A percentile compares a stretch with the other conserved stretches of the same genome.
Evolutionary conservation across 208 protist genomes (phyloP).

Genomic region (Trypanosomatidae sp.): DNA sequence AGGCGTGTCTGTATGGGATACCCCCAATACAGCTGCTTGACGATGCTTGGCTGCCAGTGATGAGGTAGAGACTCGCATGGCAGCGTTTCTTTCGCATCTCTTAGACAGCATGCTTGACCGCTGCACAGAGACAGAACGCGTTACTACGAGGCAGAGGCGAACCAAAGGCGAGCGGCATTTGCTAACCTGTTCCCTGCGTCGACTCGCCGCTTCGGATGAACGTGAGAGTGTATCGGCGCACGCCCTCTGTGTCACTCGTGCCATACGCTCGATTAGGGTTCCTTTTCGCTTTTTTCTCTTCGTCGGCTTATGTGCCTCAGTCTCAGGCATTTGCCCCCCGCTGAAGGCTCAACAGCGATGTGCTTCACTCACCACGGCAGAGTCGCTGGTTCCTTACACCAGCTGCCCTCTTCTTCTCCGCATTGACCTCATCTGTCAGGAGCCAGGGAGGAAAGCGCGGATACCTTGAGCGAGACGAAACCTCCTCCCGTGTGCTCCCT

Average conservation of each 20-base stretch:
- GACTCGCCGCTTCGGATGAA: not conserved
- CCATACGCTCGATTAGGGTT: not conserved
- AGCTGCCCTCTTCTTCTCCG: not conserved
- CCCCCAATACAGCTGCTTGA: not conserved
- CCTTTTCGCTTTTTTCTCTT: not conserved
- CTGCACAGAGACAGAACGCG: not conserved
- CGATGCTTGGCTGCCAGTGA: not conserved
- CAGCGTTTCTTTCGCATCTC: too few species aligned
- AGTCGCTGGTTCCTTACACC: not conserved
- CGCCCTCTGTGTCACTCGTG: not conserved
- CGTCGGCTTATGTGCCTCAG: not conserved
- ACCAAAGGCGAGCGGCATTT: not conserved
- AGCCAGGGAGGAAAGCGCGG: conserved; percentile 13
- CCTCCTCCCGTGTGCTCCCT: too few species aligned
- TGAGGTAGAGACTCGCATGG: not conserved
- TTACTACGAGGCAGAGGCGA: not conserved
- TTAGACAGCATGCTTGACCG: not conserved
- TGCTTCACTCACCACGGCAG: not conserved
- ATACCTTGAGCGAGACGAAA: too few species aligned
- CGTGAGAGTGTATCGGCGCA: not conserved
- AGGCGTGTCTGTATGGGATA: not conserved
- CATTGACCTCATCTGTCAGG: not conserved
- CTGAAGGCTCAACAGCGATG: not conserved
- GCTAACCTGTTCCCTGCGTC: not conserved
- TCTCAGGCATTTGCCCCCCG: not conserved